These are phyloP conservation scores for Beauveria australis DNA, from an alignment of 2,329 filamentous ascomycete species.

Conservation along the genomic window DNA sequence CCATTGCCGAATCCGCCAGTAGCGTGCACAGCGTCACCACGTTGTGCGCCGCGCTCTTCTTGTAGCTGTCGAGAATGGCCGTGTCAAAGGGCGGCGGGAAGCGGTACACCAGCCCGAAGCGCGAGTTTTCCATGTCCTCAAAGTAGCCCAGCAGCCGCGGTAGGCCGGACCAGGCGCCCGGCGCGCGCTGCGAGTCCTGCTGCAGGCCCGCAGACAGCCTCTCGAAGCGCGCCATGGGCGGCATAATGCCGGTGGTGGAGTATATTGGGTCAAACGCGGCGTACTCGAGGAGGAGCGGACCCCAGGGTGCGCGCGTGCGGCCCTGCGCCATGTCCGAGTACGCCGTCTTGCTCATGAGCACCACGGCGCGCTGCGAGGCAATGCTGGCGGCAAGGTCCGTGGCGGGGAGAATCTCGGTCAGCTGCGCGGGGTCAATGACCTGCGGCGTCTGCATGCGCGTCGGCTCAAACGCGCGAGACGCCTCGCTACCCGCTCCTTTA, in stretches of 20 bases:
- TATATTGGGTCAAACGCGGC: constrained; percentile 56
- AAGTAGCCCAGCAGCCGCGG: constrained; percentile 61
- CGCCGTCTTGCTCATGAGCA: constrained; percentile 41
- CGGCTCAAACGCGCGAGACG: constrained; percentile 46
- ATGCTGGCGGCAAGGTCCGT: constrained; percentile 26
- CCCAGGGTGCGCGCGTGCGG: constrained; percentile 36
- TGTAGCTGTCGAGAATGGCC: constrained; percentile 43
- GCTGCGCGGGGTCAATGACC: constrained; percentile 46
- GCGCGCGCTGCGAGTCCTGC: constrained; percentile 42
- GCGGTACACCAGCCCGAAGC: constrained; percentile 68
- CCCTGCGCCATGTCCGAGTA: constrained; percentile 40
- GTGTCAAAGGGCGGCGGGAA: constrained; percentile 59
- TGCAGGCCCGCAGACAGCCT: constrained; percentile 52
- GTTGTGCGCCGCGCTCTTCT: constrained; percentile 41
- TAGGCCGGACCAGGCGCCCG: constrained; percentile 52
- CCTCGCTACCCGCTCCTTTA: constrained; percentile 34
- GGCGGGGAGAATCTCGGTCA: constrained; percentile 40
- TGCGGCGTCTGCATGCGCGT: constrained; percentile 54
- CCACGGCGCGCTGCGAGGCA: constrained; percentile 36
- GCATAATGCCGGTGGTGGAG: constrained; percentile 53
- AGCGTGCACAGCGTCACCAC: constrained; percentile 48
- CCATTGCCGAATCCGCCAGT: constrained; percentile 41
- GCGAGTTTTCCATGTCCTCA: constrained; percentile 61
- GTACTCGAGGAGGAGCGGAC: constrained; percentile 62
- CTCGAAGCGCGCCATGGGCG: constrained; percentile 57